phyloP scores from a whole-genome alignment of 2,329 filamentous ascomycete species.

The Aureobasidium sp. region DNA sequence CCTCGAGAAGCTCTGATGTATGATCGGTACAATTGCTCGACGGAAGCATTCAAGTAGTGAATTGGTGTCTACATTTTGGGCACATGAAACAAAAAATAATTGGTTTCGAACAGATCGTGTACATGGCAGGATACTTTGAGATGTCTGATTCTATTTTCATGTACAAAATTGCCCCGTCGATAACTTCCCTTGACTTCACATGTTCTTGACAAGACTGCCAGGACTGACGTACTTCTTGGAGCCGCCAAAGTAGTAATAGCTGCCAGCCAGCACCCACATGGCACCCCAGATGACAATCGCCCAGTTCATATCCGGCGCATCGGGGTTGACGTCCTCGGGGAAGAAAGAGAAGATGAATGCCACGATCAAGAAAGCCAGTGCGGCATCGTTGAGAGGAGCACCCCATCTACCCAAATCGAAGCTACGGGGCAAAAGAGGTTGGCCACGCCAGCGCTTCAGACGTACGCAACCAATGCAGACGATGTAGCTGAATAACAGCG shows the following conservation, averaged over 20 bases:
- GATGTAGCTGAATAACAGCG: slow-evolving; percentile 29
- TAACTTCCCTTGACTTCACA: background rate
- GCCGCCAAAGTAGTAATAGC: slow-evolving; percentile 13
- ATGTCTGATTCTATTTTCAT: too few relatives aligned
- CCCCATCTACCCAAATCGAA: slow-evolving; percentile 30
- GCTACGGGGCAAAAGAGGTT: slow-evolving; percentile 26
- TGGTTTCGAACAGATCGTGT: too few relatives aligned
- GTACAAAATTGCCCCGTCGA: too few relatives aligned
- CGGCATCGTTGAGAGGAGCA: slow-evolving; percentile 28
- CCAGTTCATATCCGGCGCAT: slow-evolving; percentile 28
- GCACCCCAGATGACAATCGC: slow-evolving; percentile 27
- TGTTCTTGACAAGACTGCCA: background rate
- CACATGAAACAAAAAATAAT: too few relatives aligned
- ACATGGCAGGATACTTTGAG: too few relatives aligned
- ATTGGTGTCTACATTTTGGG: too few relatives aligned
- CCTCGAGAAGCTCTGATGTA: too few relatives aligned
- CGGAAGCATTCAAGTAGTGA: too few relatives aligned
- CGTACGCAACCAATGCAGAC: slow-evolving; percentile 28
- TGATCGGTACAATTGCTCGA: too few relatives aligned
- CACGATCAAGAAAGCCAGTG: slow-evolving; percentile 26
- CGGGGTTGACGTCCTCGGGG: slow-evolving; percentile 21
- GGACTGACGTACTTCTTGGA: slow-evolving; percentile 11
- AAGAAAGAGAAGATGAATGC: slow-evolving; percentile 32
- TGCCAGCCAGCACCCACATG: slow-evolving; percentile 8
- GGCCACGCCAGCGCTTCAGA: slow-evolving; percentile 26